These are phyloP conservation scores for Eremochloa ophiuroides DNA, from an alignment of 176 grass and related monocot genomes.

Conservation along the genomic window DNA sequence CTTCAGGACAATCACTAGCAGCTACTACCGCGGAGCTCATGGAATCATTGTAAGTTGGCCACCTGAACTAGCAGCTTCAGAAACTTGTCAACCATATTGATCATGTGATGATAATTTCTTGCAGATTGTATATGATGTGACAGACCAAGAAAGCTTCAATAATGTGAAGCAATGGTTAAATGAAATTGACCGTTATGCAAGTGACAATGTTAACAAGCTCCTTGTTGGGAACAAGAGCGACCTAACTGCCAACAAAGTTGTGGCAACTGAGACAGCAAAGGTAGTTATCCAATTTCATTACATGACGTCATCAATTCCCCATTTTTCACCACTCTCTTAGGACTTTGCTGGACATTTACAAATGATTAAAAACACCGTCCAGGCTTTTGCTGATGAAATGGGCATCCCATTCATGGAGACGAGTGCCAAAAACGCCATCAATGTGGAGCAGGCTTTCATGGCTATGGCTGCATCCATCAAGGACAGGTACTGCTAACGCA, in stretches of 20 bases:
- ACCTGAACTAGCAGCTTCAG: not conserved
- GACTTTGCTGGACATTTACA: not conserved
- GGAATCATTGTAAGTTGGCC: conserved; percentile 72
- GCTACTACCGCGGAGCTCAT: conserved; percentile 90
- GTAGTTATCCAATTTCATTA: not conserved
- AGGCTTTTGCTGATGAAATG: conserved; percentile 95
- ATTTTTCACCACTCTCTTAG: not conserved
- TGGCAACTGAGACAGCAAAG: conserved; percentile 74
- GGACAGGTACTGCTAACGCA: conserved; percentile 35
- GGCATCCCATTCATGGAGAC: conserved; percentile 91
- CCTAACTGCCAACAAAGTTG: conserved; percentile 72
- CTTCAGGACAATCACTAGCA: conserved; percentile 91
- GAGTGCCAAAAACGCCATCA: conserved; percentile 84
- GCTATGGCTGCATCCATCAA: conserved; percentile 66
- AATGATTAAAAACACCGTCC: not conserved
- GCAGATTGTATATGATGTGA: conserved; percentile 94
- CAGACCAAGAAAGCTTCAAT: conserved; percentile 93
- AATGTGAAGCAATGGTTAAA: conserved; percentile 95
- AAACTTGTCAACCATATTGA: not conserved
- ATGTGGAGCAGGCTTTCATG: conserved; percentile 77
- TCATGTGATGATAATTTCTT: no score
- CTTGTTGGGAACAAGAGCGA: conserved; percentile 89
- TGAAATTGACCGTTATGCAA: conserved; percentile 89
- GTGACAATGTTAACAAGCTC: conserved; percentile 93
- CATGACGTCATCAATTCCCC: not conserved